Percentiles rank a stretch among this genome's conserved stretches.
phyloP scores from a whole-genome alignment of 208 protist genomes.

The Trypanosoma rangeli region DNA sequence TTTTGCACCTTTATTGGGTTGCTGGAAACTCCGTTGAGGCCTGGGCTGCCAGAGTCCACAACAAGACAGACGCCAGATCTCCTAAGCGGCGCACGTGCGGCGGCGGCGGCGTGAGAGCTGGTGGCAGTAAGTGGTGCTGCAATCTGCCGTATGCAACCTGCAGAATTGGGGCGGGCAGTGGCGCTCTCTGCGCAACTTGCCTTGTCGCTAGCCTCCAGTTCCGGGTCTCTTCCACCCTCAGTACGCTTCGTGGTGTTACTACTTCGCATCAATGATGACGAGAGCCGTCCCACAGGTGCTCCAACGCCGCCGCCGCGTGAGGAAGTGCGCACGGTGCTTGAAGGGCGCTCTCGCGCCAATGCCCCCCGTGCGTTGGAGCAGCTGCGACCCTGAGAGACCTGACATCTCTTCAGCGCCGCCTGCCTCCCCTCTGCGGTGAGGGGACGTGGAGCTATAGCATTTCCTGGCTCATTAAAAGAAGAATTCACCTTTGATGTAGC shows the following conservation, averaged over 20 bases:
- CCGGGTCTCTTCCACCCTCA: background rate
- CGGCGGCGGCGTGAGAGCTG: background rate
- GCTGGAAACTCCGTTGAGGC: background rate
- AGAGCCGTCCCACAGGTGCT: background rate
- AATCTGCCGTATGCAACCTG: background rate
- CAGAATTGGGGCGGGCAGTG: background rate
- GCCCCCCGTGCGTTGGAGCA: background rate
- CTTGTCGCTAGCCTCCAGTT: background rate
- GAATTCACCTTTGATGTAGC: no score
- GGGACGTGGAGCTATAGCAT: no score
- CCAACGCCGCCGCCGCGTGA: background rate
- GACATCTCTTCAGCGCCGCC: background rate
- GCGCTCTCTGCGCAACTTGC: background rate
- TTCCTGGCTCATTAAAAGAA: no score
- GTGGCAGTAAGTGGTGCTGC: background rate
- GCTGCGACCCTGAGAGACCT: background rate
- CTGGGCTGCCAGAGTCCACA: background rate
- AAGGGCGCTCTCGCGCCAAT: background rate
- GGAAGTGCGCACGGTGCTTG: background rate
- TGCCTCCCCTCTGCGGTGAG: background rate
- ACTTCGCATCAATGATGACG: background rate
- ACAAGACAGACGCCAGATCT: conserved; percentile 25
- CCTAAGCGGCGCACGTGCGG: background rate
- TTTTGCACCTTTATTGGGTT: background rate
- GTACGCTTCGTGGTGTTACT: background rate